phyloP scores from a whole-genome alignment of 208 protist species.

The Vickermania ingenoplastis region DNA sequence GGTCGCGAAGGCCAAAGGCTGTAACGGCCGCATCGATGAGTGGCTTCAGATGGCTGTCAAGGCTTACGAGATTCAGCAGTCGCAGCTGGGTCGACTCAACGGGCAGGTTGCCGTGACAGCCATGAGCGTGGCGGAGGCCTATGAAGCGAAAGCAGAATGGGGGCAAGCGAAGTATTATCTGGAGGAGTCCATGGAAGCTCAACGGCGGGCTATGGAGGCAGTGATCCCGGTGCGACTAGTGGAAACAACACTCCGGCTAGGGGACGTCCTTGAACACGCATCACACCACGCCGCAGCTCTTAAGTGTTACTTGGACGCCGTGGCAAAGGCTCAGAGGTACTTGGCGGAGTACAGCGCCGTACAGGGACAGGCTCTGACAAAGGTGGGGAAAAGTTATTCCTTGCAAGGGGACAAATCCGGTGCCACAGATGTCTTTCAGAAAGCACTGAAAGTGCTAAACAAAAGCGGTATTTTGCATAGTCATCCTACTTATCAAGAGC shows the following conservation, averaged over 20 bases:
- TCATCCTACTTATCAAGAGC: no score
- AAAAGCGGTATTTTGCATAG: no score
- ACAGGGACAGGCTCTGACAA: background rate
- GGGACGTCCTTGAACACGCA: slow-evolving; percentile 15
- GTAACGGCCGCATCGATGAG: slow-evolving; percentile 33
- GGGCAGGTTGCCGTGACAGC: slow-evolving; percentile 69
- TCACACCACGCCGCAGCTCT: background rate
- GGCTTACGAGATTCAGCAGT: slow-evolving; percentile 68
- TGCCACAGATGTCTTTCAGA: no score
- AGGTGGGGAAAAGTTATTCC: no score
- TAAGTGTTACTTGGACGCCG: background rate
- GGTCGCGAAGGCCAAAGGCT: slow-evolving; percentile 52
- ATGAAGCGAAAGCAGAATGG: slow-evolving; percentile 57
- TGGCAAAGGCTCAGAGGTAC: background rate
- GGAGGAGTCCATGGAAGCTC: slow-evolving; percentile 63
- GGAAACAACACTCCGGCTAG: slow-evolving; percentile 59
- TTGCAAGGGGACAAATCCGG: no score
- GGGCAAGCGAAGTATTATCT: slow-evolving; percentile 58
- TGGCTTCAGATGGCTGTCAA: slow-evolving; percentile 53
- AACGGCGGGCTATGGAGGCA: slow-evolving; percentile 71
- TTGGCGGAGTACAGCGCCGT: background rate
- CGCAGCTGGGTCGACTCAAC: slow-evolving; percentile 53
- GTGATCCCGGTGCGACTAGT: slow-evolving; percentile 61
- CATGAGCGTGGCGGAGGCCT: slow-evolving; percentile 55
- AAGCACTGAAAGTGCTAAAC: no score